These are phyloP conservation scores for Phytophthora sp. DNA, from an alignment of 352 stramenopile species.

Conservation along the genomic window DNA sequence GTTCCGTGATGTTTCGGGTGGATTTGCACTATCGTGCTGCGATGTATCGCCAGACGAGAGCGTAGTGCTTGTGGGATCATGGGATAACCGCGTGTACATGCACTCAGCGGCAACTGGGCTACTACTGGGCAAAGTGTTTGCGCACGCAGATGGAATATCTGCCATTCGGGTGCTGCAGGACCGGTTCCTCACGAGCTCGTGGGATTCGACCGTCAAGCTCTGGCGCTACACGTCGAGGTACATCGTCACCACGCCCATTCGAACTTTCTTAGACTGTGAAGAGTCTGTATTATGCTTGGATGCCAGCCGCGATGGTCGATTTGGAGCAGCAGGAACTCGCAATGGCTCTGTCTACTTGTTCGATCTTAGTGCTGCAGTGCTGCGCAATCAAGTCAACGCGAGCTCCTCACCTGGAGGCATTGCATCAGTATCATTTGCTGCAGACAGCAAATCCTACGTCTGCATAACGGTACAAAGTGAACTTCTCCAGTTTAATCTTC, in stretches of 20 bases:
- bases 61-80: slow-evolving; percentile 66
- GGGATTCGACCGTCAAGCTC: slow-evolving; percentile 78
- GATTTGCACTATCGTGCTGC: slow-evolving; percentile 65
- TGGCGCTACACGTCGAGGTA: slow-evolving; percentile 69
- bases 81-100: slow-evolving; percentile 84
- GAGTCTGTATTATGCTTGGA: slow-evolving; percentile 74
- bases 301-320: slow-evolving; percentile 58
- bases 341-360: slow-evolving; percentile 70
- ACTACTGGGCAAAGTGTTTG: slow-evolving; percentile 66
- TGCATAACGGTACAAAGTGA: slow-evolving; percentile 80
- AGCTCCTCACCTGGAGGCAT: slow-evolving; percentile 48
- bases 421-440: slow-evolving; percentile 57
- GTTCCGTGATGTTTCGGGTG: slow-evolving; percentile 34
- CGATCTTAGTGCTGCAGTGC: slow-evolving; percentile 27
- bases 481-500: slow-evolving; percentile 60
- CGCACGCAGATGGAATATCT: slow-evolving; percentile 75
- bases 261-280: slow-evolving; percentile 66
- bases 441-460: slow-evolving; percentile 58
- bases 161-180: slow-evolving; percentile 64
- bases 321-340: slow-evolving; percentile 55
- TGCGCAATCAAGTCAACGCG: slow-evolving; percentile 43
- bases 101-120: slow-evolving; percentile 58
- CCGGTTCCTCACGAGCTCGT: slow-evolving; percentile 76
- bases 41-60: slow-evolving; percentile 73
- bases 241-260: slow-evolving; percentile 55